Evolutionary conservation across 2,329 filamentous ascomycete species (phyloP).

Genomic region (Venturia aucupariae): DNA sequence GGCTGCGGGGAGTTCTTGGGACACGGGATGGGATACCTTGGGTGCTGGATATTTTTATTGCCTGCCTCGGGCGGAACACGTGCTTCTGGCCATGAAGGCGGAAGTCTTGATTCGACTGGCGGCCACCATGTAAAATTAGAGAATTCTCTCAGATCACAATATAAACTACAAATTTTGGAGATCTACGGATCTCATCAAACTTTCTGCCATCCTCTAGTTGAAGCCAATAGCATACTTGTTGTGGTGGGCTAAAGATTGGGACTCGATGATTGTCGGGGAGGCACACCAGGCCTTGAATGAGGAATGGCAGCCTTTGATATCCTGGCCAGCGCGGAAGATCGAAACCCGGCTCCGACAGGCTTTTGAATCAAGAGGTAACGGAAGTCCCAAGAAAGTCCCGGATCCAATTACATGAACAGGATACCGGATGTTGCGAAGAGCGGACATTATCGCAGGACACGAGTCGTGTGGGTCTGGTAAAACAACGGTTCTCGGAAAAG

Average conservation of each 20-base stretch:
- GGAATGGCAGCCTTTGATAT: neutral
- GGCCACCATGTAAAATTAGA: conserved; percentile 6
- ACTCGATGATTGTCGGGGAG: neutral
- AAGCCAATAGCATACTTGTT: too few species aligned
- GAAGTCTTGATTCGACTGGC: neutral
- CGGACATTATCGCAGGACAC: neutral
- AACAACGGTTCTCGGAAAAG: neutral
- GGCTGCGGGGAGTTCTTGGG: neutral
- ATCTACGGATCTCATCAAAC: conserved; percentile 9
- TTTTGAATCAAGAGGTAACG: neutral
- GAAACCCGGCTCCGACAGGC: neutral
- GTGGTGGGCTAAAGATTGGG: neutral
- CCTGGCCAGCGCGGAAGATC: neutral
- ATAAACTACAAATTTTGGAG: conserved; percentile 9
- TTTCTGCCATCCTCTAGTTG: neutral
- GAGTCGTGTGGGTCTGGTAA: neutral
- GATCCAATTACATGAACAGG: neutral
- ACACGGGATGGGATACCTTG: neutral
- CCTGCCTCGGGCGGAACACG: neutral
- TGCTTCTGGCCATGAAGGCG: neutral
- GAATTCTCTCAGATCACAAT: neutral
- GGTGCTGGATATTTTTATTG: neutral
- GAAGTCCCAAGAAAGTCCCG: neutral
- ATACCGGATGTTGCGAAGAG: neutral
- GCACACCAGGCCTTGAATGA: neutral